Evolutionary conservation across 805 yeast species (phyloP).

Genomic region (Kodamaea leandrae): DNA sequence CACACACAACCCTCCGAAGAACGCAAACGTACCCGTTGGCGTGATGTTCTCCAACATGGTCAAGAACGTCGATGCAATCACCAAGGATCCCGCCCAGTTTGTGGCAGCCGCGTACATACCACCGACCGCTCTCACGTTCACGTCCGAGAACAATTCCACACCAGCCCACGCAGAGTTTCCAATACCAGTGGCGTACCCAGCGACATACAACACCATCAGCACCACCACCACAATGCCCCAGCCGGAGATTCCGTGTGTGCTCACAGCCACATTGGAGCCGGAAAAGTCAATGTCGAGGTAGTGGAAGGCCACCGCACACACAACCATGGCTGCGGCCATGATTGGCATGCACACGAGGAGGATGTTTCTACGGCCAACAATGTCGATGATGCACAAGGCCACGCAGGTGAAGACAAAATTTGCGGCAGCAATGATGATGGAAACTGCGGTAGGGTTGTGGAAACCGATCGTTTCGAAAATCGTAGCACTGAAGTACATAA

Average conservation of each 20-base stretch:
- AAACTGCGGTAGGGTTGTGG: conserved; percentile 86
- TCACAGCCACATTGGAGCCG: conserved; percentile 35
- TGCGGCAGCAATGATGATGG: conserved; percentile 90
- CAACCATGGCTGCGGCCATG: conserved; percentile 71
- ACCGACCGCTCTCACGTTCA: conserved; percentile 85
- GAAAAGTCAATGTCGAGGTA: conserved; percentile 63
- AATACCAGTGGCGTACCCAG: conserved; percentile 88
- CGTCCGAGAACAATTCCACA: conserved; percentile 89
- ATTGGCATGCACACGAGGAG: conserved; percentile 79
- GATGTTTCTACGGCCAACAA: conserved; percentile 83
- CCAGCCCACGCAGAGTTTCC: conserved; percentile 99
- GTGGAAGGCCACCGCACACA: conserved; percentile 92
- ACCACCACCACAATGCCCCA: conserved; percentile 90
- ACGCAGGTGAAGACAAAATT: conserved; percentile 84
- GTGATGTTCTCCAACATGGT: conserved; percentile 93
- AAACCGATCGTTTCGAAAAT: conserved; percentile 91
- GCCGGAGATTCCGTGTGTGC: conserved; percentile 53
- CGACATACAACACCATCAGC: conserved; percentile 83
- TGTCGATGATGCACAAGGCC: conserved; percentile 85
- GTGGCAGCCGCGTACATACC: conserved; percentile 87
- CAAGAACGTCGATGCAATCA: conserved; percentile 86
- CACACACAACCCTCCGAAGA: conserved; percentile 80
- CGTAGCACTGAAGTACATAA: conserved; percentile 93
- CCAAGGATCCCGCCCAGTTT: conserved; percentile 93
- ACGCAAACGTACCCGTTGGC: conserved; percentile 91